These are phyloP conservation scores for Talaromyces sp. DNA, from an alignment of 2,329 filamentous ascomycete species.

Conservation along the genomic window DNA sequence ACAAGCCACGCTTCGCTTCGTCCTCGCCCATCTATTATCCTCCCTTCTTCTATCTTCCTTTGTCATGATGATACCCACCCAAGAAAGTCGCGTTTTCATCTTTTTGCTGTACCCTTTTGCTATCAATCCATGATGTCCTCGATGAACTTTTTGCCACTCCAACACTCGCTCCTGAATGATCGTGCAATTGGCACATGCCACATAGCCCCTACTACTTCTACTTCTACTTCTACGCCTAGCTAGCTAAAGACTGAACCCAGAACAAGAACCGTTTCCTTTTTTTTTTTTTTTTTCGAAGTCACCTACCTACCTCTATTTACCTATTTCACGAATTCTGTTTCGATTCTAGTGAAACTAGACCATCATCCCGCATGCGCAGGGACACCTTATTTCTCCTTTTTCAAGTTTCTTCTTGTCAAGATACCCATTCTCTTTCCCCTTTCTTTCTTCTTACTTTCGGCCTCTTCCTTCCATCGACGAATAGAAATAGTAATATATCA, in stretches of 20 bases:
- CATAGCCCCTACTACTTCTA: neutral
- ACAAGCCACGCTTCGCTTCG: neutral
- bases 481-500: neutral
- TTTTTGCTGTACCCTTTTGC: slow-evolving; percentile 16
- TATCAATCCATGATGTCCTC: neutral
- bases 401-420: neutral
- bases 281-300: neutral
- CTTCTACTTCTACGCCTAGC: neutral
- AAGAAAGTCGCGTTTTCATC: slow-evolving; percentile 4
- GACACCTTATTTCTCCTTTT: neutral
- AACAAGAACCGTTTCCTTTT: neutral
- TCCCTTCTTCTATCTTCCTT: neutral
- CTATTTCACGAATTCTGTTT: neutral
- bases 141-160: neutral
- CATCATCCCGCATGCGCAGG: neutral
- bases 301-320: neutral
- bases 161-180: neutral
- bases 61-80: slow-evolving; percentile 10
- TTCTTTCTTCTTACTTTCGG: slow-evolving; percentile 13
- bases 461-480: neutral
- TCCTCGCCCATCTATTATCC: neutral
- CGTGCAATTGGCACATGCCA: neutral
- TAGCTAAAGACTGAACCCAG: neutral
- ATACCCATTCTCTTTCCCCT: neutral
- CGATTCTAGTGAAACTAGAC: neutral